Conservation (phyloP, 1,139 yeast genomes). For the Scheffersomyces illinoinensis region DNA sequence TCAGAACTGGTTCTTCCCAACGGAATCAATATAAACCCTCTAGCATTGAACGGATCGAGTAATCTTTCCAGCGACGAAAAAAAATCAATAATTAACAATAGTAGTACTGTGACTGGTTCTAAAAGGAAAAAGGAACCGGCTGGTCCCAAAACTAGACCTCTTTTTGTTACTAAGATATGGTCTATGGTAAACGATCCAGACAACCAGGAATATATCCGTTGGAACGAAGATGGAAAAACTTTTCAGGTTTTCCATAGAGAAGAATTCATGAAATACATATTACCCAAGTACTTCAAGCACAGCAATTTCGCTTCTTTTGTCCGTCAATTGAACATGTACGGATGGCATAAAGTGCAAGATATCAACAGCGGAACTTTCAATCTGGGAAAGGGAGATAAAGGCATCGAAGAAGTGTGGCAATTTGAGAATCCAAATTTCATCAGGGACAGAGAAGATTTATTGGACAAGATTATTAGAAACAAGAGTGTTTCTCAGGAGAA, state of each 20-base stretch:
- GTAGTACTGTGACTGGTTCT: slow-evolving; percentile 3
- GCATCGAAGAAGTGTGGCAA: slow-evolving; percentile 60
- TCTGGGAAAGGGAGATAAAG: slow-evolving; percentile 52
- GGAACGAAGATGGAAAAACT: slow-evolving; percentile 85
- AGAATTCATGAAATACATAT: slow-evolving; percentile 75
- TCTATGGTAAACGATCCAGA: slow-evolving; percentile 84
- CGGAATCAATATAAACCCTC: slow-evolving; percentile 16
- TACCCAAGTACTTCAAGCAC: slow-evolving; percentile 92
- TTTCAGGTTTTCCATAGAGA: slow-evolving; percentile 86
- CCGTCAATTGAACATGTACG: slow-evolving; percentile 93
- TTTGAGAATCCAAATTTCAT: slow-evolving; percentile 82
- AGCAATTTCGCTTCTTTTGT: slow-evolving; percentile 80
- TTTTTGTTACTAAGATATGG: slow-evolving; percentile 92
- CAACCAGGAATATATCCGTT: slow-evolving; percentile 70
- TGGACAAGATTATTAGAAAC: slow-evolving; percentile 64
- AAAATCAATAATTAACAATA: slow-evolving; percentile 1
- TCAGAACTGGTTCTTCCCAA: slow-evolving; percentile 37
- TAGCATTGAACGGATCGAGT: slow-evolving; percentile 5
- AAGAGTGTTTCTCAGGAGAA: slow-evolving; percentile 27
- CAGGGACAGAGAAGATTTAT: slow-evolving; percentile 66
- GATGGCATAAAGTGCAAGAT: slow-evolving; percentile 95
- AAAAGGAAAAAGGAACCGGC: slow-evolving; percentile 34
- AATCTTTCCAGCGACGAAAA: neutral
- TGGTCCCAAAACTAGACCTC: slow-evolving; percentile 60
- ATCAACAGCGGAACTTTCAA: slow-evolving; percentile 65